Percentiles rank a stretch among this genome's conserved stretches.
These are phyloP conservation scores for Fusarium piperis DNA, from an alignment of 2,329 filamentous ascomycete species.

Conservation along the genomic window DNA sequence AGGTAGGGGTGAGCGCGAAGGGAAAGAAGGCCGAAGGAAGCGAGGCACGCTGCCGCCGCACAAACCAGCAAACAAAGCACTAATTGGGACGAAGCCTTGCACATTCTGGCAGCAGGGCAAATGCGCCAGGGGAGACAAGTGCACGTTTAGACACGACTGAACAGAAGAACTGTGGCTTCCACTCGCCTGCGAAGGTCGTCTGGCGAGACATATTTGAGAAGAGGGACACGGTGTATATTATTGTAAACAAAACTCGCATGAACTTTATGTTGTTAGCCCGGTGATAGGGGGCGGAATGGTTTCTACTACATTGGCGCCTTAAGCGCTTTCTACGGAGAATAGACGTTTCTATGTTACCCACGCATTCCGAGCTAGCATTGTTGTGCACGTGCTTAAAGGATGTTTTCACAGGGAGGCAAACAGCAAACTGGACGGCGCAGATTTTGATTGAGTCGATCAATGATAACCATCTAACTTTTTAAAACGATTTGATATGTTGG, in stretches of 20 bases:
- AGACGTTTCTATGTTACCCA: constrained; percentile 10
- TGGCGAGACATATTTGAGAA: constrained; percentile 1
- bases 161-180: constrained; percentile 4
- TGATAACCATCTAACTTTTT: not conserved
- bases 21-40: constrained; percentile 53
- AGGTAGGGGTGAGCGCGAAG: constrained; percentile 45
- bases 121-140: constrained; percentile 77
- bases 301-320: constrained; percentile 5
- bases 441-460: not conserved
- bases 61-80: constrained; percentile 61
- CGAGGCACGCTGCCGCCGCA: constrained; percentile 53
- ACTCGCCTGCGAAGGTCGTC: constrained; percentile 8
- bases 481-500: not conserved
- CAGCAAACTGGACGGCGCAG: not conserved
- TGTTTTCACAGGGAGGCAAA: not conserved
- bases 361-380: not conserved
- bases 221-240: constrained; percentile 37
- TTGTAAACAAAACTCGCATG: constrained; percentile 33
- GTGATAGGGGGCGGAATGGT: not conserved
- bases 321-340: constrained; percentile 7
- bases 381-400: not conserved
- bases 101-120: constrained; percentile 76
- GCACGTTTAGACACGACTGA: constrained; percentile 76
- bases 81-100: constrained; percentile 74
- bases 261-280: constrained; percentile 1